These are phyloP conservation scores for Spizellomyces sp. DNA, from an alignment of 192 early-diverging fungal genomes.

Conservation along the genomic window DNA sequence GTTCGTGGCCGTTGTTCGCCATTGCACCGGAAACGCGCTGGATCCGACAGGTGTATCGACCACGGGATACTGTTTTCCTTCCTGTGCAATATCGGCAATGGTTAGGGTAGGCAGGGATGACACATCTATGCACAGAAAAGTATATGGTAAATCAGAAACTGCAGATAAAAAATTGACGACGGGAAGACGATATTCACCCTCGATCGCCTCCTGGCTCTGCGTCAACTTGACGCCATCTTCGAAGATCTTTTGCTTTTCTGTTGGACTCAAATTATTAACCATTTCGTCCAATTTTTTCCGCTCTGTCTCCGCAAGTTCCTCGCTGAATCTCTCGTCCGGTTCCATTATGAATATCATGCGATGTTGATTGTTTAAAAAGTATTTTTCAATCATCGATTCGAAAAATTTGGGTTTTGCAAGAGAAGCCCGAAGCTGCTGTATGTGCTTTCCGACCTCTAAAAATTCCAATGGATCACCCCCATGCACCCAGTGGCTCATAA, in stretches of 20 bases:
- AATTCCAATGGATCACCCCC: conserved; percentile 82
- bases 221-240: conserved; percentile 69
- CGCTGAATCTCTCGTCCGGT: conserved; percentile 67
- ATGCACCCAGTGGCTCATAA: conserved; percentile 86
- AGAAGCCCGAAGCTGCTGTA: conserved; percentile 71
- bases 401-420: conserved; percentile 63
- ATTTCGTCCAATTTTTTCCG: conserved; percentile 64
- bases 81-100: conserved; percentile 72
- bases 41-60: conserved; percentile 43
- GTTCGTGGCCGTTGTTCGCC: conserved; percentile 82
- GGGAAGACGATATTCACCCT: conserved; percentile 15
- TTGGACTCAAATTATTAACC: conserved; percentile 58
- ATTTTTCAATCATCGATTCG: conserved; percentile 69
- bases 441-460: conserved; percentile 75
- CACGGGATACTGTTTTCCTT: conserved; percentile 62
- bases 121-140: conserved; percentile 54
- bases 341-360: conserved; percentile 82
- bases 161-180: too few species aligned
- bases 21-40: conserved; percentile 65
- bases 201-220: conserved; percentile 68
- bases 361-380: conserved; percentile 80
- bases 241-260: conserved; percentile 62
- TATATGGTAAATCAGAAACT: too few species aligned
- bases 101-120: conserved; percentile 80
- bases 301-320: conserved; percentile 65